Evolutionary conservation across 1,139 yeast genomes (phyloP).

Genomic region (Chernovozyma sophiae-reginae): DNA sequence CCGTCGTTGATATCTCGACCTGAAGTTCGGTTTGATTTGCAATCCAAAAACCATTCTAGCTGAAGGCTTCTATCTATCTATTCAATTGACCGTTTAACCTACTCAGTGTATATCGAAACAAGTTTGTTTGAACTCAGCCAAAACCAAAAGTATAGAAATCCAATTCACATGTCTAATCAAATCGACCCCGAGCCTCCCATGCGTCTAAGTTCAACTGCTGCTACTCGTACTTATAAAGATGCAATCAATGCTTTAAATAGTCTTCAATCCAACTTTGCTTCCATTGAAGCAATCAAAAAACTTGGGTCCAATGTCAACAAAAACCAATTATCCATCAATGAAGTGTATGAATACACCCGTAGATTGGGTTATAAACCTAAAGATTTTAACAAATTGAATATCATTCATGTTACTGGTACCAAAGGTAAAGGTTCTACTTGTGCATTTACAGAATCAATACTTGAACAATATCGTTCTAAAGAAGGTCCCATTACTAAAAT

Average conservation of each 20-base stretch:
- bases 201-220: conserved; percentile 13
- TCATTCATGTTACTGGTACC: conserved; percentile 93
- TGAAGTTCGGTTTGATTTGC: too few relatives aligned
- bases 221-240: conserved; percentile 47
- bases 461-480: conserved; percentile 50
- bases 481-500: conserved; percentile 45
- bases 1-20: too few relatives aligned
- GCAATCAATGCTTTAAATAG: conserved; percentile 84
- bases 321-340: conserved; percentile 71
- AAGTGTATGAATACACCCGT: conserved; percentile 88
- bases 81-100: neutral
- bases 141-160: too few relatives aligned
- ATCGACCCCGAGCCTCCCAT: conserved; percentile 4
- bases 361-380: conserved; percentile 73
- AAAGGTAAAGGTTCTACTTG: conserved; percentile 98
- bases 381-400: conserved; percentile 70
- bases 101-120: too few relatives aligned
- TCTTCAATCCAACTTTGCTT: conserved; percentile 86
- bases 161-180: neutral
- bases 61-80: neutral
- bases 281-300: conserved; percentile 75
- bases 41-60: too few relatives aligned
- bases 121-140: too few relatives aligned
- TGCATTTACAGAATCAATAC: conserved; percentile 84
- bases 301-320: conserved; percentile 60